Percentiles rank a stretch among this genome's conserved stretches.
Conservation (phyloP, 129 eudicot genomes). For the Calendula officinalis region DNA sequence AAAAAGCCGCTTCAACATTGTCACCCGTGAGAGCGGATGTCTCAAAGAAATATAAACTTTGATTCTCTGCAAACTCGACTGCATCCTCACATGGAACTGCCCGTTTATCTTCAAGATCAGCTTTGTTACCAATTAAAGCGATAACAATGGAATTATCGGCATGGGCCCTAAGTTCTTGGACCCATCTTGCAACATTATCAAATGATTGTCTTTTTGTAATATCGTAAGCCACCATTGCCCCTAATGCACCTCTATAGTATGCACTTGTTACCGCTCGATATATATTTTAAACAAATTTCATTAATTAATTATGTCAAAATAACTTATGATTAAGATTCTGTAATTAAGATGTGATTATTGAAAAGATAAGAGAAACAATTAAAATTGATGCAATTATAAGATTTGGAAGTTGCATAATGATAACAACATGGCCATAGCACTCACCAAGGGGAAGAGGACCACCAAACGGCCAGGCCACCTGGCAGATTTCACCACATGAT, state of each 20-base stretch:
- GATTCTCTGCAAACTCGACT: slow-evolving; percentile 62
- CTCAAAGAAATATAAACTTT: slow-evolving; percentile 69
- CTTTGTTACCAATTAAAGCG: slow-evolving; percentile 71
- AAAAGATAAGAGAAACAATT: not conserved
- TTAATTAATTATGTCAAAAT: not conserved
- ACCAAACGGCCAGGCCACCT: too few relatives aligned
- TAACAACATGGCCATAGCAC: too few relatives aligned
- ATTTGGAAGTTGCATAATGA: too few relatives aligned
- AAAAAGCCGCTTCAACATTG: slow-evolving; percentile 71
- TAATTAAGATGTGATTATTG: not conserved
- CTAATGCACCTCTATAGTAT: slow-evolving; percentile 86
- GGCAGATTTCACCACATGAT: too few relatives aligned
- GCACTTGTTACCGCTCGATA: slow-evolving; percentile 92
- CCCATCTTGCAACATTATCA: slow-evolving; percentile 79
- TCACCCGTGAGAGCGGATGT: slow-evolving; percentile 82
- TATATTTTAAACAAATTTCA: slow-evolving; percentile 28
- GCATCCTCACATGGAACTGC: slow-evolving; percentile 73
- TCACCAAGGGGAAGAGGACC: too few relatives aligned
- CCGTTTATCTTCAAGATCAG: slow-evolving; percentile 64
- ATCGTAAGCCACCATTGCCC: slow-evolving; percentile 84
- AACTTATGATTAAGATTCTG: slow-evolving; percentile 1
- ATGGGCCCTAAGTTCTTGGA: slow-evolving; percentile 77
- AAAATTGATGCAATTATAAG: too few relatives aligned
- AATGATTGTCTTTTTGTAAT: slow-evolving; percentile 66
- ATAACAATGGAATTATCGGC: slow-evolving; percentile 70